Percentiles rank a stretch among this genome's conserved stretches.
Evolutionary conservation across 495 filamentous ascomycete genomes (phyloP).

Genomic region (Podospora appendiculata): DNA sequence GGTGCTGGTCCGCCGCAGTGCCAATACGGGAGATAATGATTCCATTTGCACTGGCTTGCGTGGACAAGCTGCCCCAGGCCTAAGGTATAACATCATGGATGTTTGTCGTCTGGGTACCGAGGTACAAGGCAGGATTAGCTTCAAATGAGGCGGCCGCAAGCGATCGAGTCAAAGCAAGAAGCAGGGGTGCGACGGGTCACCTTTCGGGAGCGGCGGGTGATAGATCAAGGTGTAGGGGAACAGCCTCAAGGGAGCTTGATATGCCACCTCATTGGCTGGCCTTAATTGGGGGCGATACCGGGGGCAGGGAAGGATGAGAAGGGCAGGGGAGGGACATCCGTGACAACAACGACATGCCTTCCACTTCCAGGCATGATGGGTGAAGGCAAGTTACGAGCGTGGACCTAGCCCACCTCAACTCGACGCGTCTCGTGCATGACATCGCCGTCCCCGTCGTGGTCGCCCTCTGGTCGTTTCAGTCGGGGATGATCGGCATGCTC

Average conservation of each 20-base stretch:
- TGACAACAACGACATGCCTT: not conserved
- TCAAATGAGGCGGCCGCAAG: slow-evolving; percentile 19
- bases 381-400: no score
- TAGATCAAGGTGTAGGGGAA: slow-evolving; percentile 12
- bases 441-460: no score
- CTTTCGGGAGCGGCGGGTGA: slow-evolving; percentile 22
- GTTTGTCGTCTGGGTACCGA: slow-evolving; percentile 8
- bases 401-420: no score
- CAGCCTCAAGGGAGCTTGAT: slow-evolving; percentile 20
- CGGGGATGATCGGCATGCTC: no score
- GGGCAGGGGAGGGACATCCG: not conserved
- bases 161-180: slow-evolving; percentile 22
- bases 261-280: slow-evolving; percentile 18
- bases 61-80: no score
- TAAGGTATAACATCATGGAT: no score
- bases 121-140: slow-evolving; percentile 14
- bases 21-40: no score
- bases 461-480: no score
- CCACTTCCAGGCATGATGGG: not conserved
- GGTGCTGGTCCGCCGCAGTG: not conserved
- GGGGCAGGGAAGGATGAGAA: slow-evolving; percentile 1
- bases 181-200: slow-evolving; percentile 22
- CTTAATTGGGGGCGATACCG: slow-evolving; percentile 11
- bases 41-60: no score
- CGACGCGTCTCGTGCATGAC: no score